Evolutionary conservation across 768 basidiomycete genomes (phyloP), one percentile per base, ranked within the genome.

Genomic region (Coprinopsis cinerea): DNA sequence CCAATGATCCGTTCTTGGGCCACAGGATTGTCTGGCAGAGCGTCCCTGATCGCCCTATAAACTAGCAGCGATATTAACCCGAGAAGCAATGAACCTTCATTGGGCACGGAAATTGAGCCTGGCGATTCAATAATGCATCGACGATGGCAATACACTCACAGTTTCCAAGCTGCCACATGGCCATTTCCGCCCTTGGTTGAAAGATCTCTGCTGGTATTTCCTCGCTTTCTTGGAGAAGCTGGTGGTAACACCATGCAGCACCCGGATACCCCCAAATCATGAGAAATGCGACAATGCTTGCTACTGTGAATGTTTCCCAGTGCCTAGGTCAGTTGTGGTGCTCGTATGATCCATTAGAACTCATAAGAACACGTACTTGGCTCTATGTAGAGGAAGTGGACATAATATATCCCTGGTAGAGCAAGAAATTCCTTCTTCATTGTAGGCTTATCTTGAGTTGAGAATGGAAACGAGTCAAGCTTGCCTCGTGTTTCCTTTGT

Each of bases 1-100:
- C 85, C 83, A 9, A 88, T 57, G 47, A 89, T 77, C 42, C 77
- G 77, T 58, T 89, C 86, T 60, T 88, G 86, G 2, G 77, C 77
- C 17, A 69, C 71, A 2, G 76, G 78, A 56, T 84, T 73, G 40
- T 74, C 56, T 0, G 74, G 72, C 14, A 88, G 61, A 0, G 81
- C 67, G 56, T 87, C 82, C 52, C 83, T 67, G 22, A 82, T 71
- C 1, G 81, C 81, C 22, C 86, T 78, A 60, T 86, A 85, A 9
- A 82, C 82, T 22, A 87, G 59, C 3, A 81, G 76, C 9, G 82
- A 81, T 41, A 85, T 69, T 52, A 88, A 64, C n/a, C 78, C 79
- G 0, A 86, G 64, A 1, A 86, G 56, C 48, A 69, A 61, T 39
- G 69, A 69, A 47, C 67, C 70, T 70, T 47, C 4, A 24, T 32